Evolutionary conservation across 176 grass and related monocot genomes (phyloP).

Genomic region (Phyllostachys edulis): DNA sequence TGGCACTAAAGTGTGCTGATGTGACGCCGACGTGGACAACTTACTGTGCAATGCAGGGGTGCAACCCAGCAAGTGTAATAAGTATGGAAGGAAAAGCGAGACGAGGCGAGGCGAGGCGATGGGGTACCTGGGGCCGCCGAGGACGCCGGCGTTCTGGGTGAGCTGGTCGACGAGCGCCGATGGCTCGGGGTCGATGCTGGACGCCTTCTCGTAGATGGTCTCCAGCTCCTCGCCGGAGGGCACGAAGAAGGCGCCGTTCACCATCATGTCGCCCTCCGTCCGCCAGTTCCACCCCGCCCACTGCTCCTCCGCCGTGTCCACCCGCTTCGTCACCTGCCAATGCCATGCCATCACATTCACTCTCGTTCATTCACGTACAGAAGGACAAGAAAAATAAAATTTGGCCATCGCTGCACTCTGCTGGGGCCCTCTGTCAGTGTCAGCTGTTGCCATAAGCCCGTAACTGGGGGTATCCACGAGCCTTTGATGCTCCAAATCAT

Average conservation of each 20-base stretch:
- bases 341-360: neutral
- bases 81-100: neutral
- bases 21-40: neutral
- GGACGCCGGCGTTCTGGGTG: constrained; percentile 77
- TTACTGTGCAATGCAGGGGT: neutral
- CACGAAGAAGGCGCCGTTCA: constrained; percentile 96
- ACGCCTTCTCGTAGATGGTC: constrained; percentile 64
- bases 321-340: constrained; percentile 88
- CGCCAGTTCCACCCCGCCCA: constrained; percentile 96
- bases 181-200: constrained; percentile 67
- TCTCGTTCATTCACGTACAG: neutral
- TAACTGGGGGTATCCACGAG: neutral
- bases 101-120: neutral
- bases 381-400: neutral
- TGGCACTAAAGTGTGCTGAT: neutral
- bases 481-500: constrained; percentile 14
- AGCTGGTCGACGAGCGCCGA: constrained; percentile 74
- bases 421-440: neutral
- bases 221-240: constrained; percentile 76
- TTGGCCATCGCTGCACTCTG: neutral
- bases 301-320: constrained; percentile 72
- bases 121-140: constrained; percentile 70
- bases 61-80: neutral
- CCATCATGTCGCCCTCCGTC: constrained; percentile 92
- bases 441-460: neutral